phyloP scores from a whole-genome alignment of 371 early-diverging fungal species.

The Mucor irregularis region DNA sequence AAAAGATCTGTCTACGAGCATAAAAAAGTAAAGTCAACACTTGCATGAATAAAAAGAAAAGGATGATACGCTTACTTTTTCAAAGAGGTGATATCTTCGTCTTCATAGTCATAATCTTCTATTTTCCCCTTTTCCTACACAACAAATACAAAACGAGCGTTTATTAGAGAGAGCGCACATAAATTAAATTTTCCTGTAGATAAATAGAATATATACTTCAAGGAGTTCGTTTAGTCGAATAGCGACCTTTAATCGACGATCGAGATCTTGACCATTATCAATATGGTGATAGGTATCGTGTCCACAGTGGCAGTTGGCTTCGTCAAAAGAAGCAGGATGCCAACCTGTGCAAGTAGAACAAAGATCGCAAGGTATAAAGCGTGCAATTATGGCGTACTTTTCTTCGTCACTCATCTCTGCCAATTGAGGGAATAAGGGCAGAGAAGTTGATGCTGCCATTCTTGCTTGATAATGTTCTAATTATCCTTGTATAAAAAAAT shows the following conservation, averaged over 20 bases:
- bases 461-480: neutral
- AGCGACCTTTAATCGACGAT: slow-evolving; percentile 47
- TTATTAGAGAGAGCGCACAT: neutral
- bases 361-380: slow-evolving; percentile 52
- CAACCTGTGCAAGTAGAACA: slow-evolving; percentile 44
- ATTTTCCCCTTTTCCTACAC: slow-evolving; percentile 56
- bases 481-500: no score
- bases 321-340: slow-evolving; percentile 46
- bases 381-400: slow-evolving; percentile 45
- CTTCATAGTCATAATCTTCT: slow-evolving; percentile 48
- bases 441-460: slow-evolving; percentile 17
- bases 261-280: slow-evolving; percentile 42
- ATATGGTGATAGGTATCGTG: slow-evolving; percentile 47
- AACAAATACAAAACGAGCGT: no score
- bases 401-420: slow-evolving; percentile 39
- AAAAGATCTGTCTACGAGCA: slow-evolving; percentile 24
- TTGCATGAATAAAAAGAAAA: neutral
- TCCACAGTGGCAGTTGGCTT: slow-evolving; percentile 44
- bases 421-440: slow-evolving; percentile 26
- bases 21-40: neutral
- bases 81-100: slow-evolving; percentile 48
- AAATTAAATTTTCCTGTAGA: no score
- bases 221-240: slow-evolving; percentile 45
- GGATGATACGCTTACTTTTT: slow-evolving; percentile 38
- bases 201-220: slow-evolving; percentile 35